These are phyloP conservation scores for Wolfiporia cocos DNA, from an alignment of 1,284 basidiomycete species.

Conservation along the genomic window DNA sequence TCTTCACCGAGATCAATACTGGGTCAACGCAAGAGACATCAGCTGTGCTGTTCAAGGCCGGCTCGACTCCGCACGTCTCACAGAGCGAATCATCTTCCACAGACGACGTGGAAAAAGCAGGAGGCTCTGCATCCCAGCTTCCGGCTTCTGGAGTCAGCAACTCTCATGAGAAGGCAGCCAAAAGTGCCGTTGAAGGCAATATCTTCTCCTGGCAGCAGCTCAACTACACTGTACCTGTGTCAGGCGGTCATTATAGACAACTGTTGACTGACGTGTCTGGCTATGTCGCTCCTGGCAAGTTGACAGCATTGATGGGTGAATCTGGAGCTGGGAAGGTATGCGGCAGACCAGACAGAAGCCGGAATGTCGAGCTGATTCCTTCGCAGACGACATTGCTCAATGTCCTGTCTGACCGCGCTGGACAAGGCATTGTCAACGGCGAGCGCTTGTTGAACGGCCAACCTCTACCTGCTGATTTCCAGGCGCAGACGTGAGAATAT, in stretches of 20 bases:
- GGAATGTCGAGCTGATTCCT: slow-evolving; percentile 16
- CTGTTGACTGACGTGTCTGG: slow-evolving; percentile 78
- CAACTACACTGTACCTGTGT: slow-evolving; percentile 53
- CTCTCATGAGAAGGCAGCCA: slow-evolving; percentile 7
- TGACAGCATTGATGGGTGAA: slow-evolving; percentile 74
- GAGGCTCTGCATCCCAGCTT: neutral
- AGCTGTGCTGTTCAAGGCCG: slow-evolving; percentile 31
- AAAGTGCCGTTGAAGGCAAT: slow-evolving; percentile 21
- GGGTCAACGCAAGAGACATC: slow-evolving; percentile 21
- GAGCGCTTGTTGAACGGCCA: slow-evolving; percentile 75
- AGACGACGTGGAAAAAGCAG: slow-evolving; percentile 1
- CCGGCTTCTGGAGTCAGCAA: neutral
- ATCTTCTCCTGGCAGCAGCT: slow-evolving; percentile 61
- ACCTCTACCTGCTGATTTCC: slow-evolving; percentile 65
- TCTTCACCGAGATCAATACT: slow-evolving; percentile 41
- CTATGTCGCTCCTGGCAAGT: slow-evolving; percentile 74
- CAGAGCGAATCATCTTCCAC: neutral
- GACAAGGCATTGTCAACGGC: slow-evolving; percentile 70
- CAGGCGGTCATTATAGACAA: slow-evolving; percentile 43
- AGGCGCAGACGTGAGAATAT: slow-evolving; percentile 47
- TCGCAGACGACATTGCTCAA: slow-evolving; percentile 72
- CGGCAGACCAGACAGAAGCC: slow-evolving; percentile 12
- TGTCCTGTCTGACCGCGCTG: slow-evolving; percentile 71
- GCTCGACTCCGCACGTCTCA: neutral
- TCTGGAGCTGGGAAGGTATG: slow-evolving; percentile 74